Evolutionary conservation across 768 basidiomycete genomes (phyloP), one percentile per base, ranked within the genome.

Genomic region (Asterophora lycoperdoides): DNA sequence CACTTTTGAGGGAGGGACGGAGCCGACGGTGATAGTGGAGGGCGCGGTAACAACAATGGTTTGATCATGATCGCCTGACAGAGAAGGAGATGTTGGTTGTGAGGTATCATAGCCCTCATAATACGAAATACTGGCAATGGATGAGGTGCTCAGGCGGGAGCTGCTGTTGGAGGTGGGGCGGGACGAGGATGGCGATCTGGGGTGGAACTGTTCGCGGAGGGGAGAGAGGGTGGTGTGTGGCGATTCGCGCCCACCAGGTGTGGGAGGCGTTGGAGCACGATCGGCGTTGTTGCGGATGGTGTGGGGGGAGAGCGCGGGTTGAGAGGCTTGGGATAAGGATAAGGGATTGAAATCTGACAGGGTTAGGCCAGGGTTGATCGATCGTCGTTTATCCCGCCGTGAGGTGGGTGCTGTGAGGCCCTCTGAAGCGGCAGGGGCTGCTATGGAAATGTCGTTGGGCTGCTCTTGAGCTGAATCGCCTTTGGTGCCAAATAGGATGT

Each of bases 341-440:
- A 58, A 48, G 8, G 59, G 41, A 38, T 59, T 67, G 49, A 70
- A 64, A 51, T 68, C 60, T 28, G 67, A 60, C 47, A 76, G 57
- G 4, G 62, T 53, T 18, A 75, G 59, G 37, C 68, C 74, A 6
- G 76, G 76, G 54, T 77, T 77, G 42, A 78, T 77, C 30, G 77
- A 77, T 39, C 73, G 71, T 34, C 75, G 71, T 56, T 72, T 76
- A 32, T 75, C 71, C 32, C 65, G 65, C 17, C 67, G 63, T 5
- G 73, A 68, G 4, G 73, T 70, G 30, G 61, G 52, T 10, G 67
- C 69, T 40, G 63, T 59, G 30, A 73, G 65, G 17, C 65, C 62
- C 18, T 65, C 66, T 23, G 64, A 49, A 9, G 37, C 15, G n/a
- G 56, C 43, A 41, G 63, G 52, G 1, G 54, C 52, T 26, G 53